Base-by-base conservation (phyloP, 2,329 filamentous ascomycete species). In the Aspergillus pseudotamarii region DNA sequence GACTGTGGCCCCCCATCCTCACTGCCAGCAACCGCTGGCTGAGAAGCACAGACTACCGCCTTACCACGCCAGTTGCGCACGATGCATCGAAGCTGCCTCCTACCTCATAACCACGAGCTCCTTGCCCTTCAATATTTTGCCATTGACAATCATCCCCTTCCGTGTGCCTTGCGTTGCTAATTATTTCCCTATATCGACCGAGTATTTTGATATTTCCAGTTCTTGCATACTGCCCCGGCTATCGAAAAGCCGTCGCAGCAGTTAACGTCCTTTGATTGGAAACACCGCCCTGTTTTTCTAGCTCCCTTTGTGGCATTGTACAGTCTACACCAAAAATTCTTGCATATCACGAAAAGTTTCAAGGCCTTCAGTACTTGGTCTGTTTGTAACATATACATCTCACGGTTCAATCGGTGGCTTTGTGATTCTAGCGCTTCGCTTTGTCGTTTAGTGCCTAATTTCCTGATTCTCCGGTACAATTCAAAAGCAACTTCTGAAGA, bases 71-170 rank as follows among this genome's bases (percentile, higher is more conserved):
- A 69, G 64, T 70, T 68, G 68, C 74, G 70, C 76, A 78, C 72
- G 55, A 79, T 79, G 76, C 73, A 73, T 72, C 69, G 41, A 68
- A 62, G 67, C 55, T 68, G 36, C 60, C 63, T 67, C 45, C 61
- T 62, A 61, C 50, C 66, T 64, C 67, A 69, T 65, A 72, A 62
- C 61, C 64, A 66, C 69, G 63, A 71, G 61, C 65, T 71, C 67
- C 61, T 68, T 62, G 57, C 64, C 66, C 53, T 64, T 50, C 57
- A 56, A 46, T 51, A 62, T 34, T 57, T 66, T 64, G 38, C 62
- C 55, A 60, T 59, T 57, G 60, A 59, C 61, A n/a, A n/a, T 51
- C 66, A n/a, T 59, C 61, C 63, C 41, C 66, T 66, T 66, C 23
- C 58, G 61, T 61, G 66, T 67, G 58, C 68, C 70, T 72, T 73